phyloP scores from a whole-genome alignment of 768 basidiomycete species.

The Calocera viscosa region DNA sequence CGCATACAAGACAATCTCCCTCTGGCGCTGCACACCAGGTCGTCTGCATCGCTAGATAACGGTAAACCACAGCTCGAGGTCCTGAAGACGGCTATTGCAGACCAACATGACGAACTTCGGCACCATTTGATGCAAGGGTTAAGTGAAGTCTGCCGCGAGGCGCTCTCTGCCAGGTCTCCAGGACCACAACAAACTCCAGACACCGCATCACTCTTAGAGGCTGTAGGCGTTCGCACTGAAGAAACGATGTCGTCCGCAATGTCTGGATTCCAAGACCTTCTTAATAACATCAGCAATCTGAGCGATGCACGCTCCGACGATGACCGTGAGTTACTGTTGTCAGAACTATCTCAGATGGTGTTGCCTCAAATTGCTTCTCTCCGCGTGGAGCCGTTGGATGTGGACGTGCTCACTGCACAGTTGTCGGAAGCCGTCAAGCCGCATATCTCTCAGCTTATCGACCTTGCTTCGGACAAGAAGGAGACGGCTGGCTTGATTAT shows the following conservation, averaged over 20 bases:
- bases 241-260: not conserved
- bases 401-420: slow-evolving; percentile 59
- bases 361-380: slow-evolving; percentile 49
- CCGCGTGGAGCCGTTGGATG: slow-evolving; percentile 58
- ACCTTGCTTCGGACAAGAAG: slow-evolving; percentile 75
- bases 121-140: not conserved
- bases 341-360: slow-evolving; percentile 46
- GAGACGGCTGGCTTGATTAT: slow-evolving; percentile 77
- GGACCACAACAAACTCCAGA: slow-evolving; percentile 48
- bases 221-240: slow-evolving; percentile 22
- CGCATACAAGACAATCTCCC: slow-evolving; percentile 22
- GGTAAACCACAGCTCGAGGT: slow-evolving; percentile 14
- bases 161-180: slow-evolving; percentile 36
- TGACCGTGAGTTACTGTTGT: slow-evolving; percentile 48
- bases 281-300: slow-evolving; percentile 28
- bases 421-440: slow-evolving; percentile 79
- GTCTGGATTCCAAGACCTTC: slow-evolving; percentile 9
- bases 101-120: not conserved
- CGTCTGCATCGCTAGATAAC: slow-evolving; percentile 16
- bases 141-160: slow-evolving; percentile 14
- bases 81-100: not conserved
- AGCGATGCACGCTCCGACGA: slow-evolving; percentile 29
- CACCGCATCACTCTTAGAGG: slow-evolving; percentile 46
- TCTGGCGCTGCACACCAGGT: not conserved
- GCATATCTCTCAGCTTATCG: slow-evolving; percentile 77